Base-by-base conservation (phyloP, 2,329 filamentous ascomycete species). In the Ascochyta pisi region DNA sequence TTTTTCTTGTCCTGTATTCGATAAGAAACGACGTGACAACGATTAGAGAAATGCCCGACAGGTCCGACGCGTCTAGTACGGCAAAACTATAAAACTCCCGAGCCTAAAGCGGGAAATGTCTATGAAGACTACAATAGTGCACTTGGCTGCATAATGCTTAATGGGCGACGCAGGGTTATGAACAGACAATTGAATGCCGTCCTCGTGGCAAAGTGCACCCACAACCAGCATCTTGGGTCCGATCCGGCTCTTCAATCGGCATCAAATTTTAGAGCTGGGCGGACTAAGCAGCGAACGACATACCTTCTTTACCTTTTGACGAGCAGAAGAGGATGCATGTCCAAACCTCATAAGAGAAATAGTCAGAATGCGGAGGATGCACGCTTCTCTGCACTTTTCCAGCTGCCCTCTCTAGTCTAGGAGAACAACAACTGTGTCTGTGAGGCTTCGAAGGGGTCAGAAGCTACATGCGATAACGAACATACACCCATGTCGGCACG, bases 401-500 rank as follows among this genome's bases (percentile, higher is more conserved):
- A 12, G 5, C 10, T 10, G 6, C 23, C 15, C 1, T 12, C 4
- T 3, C 10, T 26, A 8, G 24, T 13, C 41, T 5, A 9, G 1
- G 9, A 29, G 6, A 7, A n/a, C 6, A 6, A 13, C 26, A 29
- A 24, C 1, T 1, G 7, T 9, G 6, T 19, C 5, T 12, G n/a
- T 49, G 22, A 43, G 44, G 5, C 26, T 2, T 37, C 34, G 8
- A 12, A 35, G 16, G 16, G 44, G 39, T 54, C 24, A 49, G n/a
- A 35, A 10, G 31, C 12, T 33, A 10, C 13, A 12, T 29, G 38
- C 43, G 54, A 62, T 64, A 53, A 49, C 49, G 51, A 51, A 38
- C 22, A 19, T 43, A 31, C 38, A 52, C 49, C 55, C 57, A 52
- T 64, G 62, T 46, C 12, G 55, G 62, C 62, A 64, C 62, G 62